Base-by-base conservation (phyloP, 2,329 filamentous ascomycete species). In the Calonectria ilicicola region DNA sequence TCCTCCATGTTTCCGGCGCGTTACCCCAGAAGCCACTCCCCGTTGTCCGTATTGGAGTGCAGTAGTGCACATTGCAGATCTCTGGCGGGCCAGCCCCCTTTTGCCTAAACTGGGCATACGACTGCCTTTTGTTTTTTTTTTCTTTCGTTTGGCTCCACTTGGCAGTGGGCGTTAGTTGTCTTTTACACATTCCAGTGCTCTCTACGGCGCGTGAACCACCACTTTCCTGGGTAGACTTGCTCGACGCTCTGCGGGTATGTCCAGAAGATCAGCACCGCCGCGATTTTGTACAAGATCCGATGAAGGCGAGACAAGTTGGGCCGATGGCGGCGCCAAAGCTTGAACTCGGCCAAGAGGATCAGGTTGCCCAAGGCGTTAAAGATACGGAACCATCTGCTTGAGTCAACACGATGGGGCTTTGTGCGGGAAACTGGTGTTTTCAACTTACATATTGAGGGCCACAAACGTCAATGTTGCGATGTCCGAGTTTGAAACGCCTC, bases 161-260 rank as follows among this genome's bases (percentile, higher is more conserved):
- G 49, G 29, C 29, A 42, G 56, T 40, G 53, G 32, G 21, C 53
- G 21, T 60, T 14, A 23, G 19, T 47, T 17, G 19, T 9, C 4
- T n/a, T 15, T 53, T 60, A 72, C 64, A 63, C 65, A 35, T 70
- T 38, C 32, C 47, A 65, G 46, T 32, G 46, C 21, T 53, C 12
- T 15, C 62, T 40, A 10, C 51, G 58, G 12, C 51, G 72, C 14
- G 38, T 53, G 14, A 76, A 77, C 80, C 79, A 81, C 79, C 78
- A 82, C 67, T 26, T 79, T 29, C 77, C 80, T 2, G 83, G 82
- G 47, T 84, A 85, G 32, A 80, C 81, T 68, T 85, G 84, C 70
- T 85, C 83, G 5, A 85, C 77, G 23, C 80, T 82, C 49, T 83
- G 83, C 9, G 85, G 85, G 40, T 86, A 85, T 6, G 84, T 85